phyloP scores from a whole-genome alignment of 345 rosid genomes.

The Zanthoxylum bungeanum region DNA sequence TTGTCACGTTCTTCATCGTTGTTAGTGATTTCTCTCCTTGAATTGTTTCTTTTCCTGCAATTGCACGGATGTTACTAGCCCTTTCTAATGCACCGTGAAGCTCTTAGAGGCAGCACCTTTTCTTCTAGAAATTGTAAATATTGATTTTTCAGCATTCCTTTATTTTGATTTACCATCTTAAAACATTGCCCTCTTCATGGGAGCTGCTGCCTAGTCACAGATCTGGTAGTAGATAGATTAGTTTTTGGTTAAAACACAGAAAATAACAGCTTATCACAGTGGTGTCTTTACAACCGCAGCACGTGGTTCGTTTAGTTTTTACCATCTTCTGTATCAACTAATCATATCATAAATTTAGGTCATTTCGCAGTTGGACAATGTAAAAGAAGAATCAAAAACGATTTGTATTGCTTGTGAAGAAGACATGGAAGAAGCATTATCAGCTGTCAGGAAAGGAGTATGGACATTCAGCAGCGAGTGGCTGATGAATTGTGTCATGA shows the following conservation, averaged over 20 bases:
- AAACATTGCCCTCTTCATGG: not conserved
- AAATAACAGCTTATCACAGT: not conserved
- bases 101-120: not conserved
- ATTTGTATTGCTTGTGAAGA: slow-evolving; percentile 66
- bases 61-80: not conserved
- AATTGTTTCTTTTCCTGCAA: not conserved
- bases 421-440: slow-evolving; percentile 59
- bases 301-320: not conserved
- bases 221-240: not conserved
- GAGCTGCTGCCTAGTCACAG: not conserved
- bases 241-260: not conserved
- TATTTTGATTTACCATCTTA: not conserved
- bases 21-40: not conserved
- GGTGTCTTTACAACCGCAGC: not conserved
- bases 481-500: slow-evolving; percentile 74
- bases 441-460: slow-evolving; percentile 53
- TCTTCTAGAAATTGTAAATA: not conserved
- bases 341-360: slow-evolving; percentile 29
- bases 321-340: not conserved
- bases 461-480: slow-evolving; percentile 68
- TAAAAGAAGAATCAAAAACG: slow-evolving; percentile 35
- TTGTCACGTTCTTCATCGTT: not conserved
- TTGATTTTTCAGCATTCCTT: not conserved
- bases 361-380: slow-evolving; percentile 28
- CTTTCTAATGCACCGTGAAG: not conserved